A percentile compares a stretch with the other conserved stretches of the same genome.
Evolutionary conservation across 2,329 filamentous ascomycete genomes (phyloP).

Genomic region (Zasmidium citrigriseum): DNA sequence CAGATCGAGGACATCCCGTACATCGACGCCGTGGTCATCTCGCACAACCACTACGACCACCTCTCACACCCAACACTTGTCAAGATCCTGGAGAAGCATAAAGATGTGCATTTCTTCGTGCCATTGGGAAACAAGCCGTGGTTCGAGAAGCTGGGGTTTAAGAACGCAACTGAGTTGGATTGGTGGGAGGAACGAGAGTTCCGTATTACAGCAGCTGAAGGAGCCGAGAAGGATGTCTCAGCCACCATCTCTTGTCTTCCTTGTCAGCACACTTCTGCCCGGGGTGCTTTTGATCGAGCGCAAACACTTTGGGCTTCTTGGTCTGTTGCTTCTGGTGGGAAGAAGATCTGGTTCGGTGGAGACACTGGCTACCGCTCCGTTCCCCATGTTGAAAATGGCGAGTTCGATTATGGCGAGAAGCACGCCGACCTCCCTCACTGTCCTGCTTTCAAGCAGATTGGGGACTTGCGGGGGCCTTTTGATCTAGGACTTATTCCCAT

Average conservation of each 20-base stretch:
- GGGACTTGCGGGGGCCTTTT: slow-evolving; percentile 77
- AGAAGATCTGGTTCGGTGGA: slow-evolving; percentile 80
- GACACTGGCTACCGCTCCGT: slow-evolving; percentile 90
- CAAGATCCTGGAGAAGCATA: slow-evolving; percentile 69
- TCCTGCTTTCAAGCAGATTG: slow-evolving; percentile 84
- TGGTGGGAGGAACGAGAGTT: slow-evolving; percentile 90
- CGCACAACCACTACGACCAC: slow-evolving; percentile 89
- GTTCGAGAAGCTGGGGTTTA: slow-evolving; percentile 71
- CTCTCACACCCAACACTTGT: slow-evolving; percentile 74
- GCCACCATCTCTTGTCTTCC: slow-evolving; percentile 78
- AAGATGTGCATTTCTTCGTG: slow-evolving; percentile 83
- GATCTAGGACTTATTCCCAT: slow-evolving; percentile 92
- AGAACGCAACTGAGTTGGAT: slow-evolving; percentile 83
- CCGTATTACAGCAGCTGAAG: slow-evolving; percentile 50
- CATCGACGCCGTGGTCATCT: slow-evolving; percentile 75
- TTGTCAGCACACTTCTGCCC: slow-evolving; percentile 77
- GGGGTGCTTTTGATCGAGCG: slow-evolving; percentile 68
- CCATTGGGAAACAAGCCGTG: slow-evolving; percentile 79
- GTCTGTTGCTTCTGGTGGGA: slow-evolving; percentile 71
- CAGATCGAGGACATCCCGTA: slow-evolving; percentile 73
- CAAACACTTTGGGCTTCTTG: slow-evolving; percentile 87
- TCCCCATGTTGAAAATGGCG: slow-evolving; percentile 59
- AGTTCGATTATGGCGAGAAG: slow-evolving; percentile 72
- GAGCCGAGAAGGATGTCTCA: slow-evolving; percentile 53
- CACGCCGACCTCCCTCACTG: slow-evolving; percentile 67